These are phyloP conservation scores for Knufia petricola DNA, from an alignment of 2,329 filamentous ascomycete species.

Conservation along the genomic window DNA sequence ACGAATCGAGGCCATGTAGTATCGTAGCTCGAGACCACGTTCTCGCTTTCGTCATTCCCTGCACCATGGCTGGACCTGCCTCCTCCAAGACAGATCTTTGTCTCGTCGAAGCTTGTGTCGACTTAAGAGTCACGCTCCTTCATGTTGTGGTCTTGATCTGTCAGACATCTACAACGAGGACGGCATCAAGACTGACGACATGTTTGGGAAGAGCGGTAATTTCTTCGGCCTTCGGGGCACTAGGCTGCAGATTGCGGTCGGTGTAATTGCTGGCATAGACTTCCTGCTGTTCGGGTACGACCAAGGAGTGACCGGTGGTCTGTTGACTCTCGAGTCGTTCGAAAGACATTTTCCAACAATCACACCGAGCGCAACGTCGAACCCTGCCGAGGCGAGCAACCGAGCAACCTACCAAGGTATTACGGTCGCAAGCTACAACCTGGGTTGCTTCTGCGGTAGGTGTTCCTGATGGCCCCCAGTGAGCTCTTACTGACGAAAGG, in stretches of 20 bases:
- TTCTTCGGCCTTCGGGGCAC: constrained; percentile 59
- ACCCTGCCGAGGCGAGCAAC: constrained; percentile 7
- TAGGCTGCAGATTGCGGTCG: constrained; percentile 58
- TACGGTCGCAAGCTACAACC: constrained; percentile 35
- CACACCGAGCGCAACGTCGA: constrained; percentile 31
- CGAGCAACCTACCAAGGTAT: constrained; percentile 18
- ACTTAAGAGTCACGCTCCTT: no score
- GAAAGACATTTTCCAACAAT: constrained; percentile 42
- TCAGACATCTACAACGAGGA: no score
- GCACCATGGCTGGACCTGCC: background rate
- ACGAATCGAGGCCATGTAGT: background rate
- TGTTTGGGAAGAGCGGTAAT: constrained; percentile 10
- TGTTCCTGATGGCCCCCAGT: background rate
- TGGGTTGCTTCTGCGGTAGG: constrained; percentile 40
- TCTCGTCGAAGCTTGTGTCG: background rate
- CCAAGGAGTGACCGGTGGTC: constrained; percentile 59
- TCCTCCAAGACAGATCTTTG: background rate
- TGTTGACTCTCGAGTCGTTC: constrained; percentile 60
- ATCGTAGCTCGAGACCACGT: background rate
- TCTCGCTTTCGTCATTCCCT: constrained; percentile 2
- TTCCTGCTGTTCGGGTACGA: constrained; percentile 19
- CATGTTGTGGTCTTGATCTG: no score
- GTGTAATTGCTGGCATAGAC: constrained; percentile 49
- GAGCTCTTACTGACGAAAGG: background rate
- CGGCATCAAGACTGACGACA: no score